Percentiles rank a stretch among this genome's conserved stretches.
Conservation (phyloP, 805 yeast genomes). For the Yamadazyma sp. region DNA sequence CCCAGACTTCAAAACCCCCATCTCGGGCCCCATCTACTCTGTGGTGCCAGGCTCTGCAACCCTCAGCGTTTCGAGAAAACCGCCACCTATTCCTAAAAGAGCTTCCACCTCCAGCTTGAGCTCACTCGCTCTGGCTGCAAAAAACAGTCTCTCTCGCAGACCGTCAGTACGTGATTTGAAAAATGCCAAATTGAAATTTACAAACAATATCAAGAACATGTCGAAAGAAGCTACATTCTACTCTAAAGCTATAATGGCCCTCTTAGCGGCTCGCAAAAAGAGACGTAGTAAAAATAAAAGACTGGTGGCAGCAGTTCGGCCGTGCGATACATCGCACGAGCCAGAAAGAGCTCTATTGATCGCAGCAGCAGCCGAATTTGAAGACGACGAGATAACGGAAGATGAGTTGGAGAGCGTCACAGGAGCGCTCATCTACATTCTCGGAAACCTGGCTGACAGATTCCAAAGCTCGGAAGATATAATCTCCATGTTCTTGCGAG, state of each 20-base stretch:
- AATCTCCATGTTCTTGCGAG: neutral
- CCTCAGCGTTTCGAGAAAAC: neutral
- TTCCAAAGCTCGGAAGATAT: neutral
- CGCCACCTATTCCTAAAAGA: neutral
- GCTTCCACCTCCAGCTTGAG: neutral
- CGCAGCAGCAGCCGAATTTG: no score
- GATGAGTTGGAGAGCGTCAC: slow-evolving; percentile 1
- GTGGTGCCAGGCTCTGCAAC: no score
- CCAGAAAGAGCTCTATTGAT: no score
- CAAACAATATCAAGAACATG: no score
- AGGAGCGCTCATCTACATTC: slow-evolving; percentile 3
- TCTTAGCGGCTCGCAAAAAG: no score
- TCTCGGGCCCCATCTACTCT: no score
- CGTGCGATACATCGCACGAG: slow-evolving; percentile 1
- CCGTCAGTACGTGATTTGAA: neutral
- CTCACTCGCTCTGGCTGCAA: slow-evolving; percentile 3
- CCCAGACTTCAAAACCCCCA: neutral
- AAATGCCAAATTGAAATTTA: neutral
- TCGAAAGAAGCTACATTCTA: no score
- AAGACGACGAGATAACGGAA: no score
- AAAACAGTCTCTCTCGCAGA: no score
- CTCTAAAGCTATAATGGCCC: no score
- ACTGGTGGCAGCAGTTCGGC: no score
- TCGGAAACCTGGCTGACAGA: slow-evolving; percentile 1
- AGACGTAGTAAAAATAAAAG: no score